Conservation (phyloP, 768 basidiomycete species). For the Tricholoma bakamatsutake region DNA sequence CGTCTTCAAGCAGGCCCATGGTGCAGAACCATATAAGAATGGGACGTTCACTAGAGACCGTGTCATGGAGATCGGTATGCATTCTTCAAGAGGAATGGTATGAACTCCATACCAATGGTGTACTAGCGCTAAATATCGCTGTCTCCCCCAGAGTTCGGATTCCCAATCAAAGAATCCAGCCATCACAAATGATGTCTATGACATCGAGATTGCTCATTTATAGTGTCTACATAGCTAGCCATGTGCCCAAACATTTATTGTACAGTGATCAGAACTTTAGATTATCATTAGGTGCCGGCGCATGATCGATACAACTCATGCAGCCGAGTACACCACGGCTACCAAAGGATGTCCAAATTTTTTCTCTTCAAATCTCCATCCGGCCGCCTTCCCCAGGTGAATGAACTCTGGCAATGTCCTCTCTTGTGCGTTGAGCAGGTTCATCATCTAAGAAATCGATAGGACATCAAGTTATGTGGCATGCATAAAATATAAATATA, state of each 20-base stretch:
- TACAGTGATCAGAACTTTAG: not conserved
- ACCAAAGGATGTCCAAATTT: constrained; percentile 1
- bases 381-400: constrained; percentile 16
- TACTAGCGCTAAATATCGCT: not conserved
- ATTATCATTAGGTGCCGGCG: not conserved
- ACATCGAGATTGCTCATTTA: not conserved
- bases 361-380: constrained; percentile 21
- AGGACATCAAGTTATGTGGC: not conserved
- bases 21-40: not conserved
- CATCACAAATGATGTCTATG: not conserved
- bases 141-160: not conserved
- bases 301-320: not conserved
- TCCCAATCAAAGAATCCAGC: not conserved
- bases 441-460: constrained; percentile 20
- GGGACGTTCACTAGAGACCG: not conserved
- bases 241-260: not conserved
- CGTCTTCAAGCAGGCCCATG: not conserved
- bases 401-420: constrained; percentile 22
- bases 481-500: not conserved
- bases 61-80: not conserved
- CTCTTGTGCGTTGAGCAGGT: constrained; percentile 22
- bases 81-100: not conserved
- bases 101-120: not conserved
- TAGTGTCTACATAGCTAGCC: not conserved
- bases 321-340: constrained; percentile 7